A percentile compares a stretch with the other conserved stretches of the same genome.
Evolutionary conservation across 306 rosid species (phyloP).

Genomic region (Lathyrus oleraceus): DNA sequence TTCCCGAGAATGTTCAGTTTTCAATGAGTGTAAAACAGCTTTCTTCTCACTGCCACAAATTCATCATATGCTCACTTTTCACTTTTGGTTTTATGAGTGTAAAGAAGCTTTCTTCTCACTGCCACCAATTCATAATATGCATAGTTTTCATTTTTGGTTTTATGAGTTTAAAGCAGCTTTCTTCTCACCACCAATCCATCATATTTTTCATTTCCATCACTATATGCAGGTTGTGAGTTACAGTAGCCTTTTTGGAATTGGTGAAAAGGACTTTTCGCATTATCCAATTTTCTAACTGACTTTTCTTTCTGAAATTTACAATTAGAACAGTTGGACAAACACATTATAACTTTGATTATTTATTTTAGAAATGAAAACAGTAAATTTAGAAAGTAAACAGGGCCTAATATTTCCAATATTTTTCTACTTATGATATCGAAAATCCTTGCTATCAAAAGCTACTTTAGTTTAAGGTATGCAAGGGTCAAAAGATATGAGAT

Average conservation of each 20-base stretch:
- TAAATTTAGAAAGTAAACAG: not conserved
- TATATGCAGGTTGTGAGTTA: not conserved
- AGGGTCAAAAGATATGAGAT: constrained; percentile 16
- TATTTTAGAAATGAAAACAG: not conserved
- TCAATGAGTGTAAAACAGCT: not conserved
- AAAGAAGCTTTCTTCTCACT: not conserved
- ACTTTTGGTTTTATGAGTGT: not conserved
- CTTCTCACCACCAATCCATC: not conserved
- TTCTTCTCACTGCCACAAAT: not conserved
- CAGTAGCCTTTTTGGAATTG: not conserved
- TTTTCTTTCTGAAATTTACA: not conserved
- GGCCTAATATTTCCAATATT: not conserved
- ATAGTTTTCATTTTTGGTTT: not conserved
- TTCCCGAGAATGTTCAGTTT: not conserved
- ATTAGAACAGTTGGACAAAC: not conserved
- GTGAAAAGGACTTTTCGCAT: not conserved
- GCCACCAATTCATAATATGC: not conserved
- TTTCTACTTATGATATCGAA: constrained; percentile 15
- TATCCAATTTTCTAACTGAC: not conserved
- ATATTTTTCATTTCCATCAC: not conserved
- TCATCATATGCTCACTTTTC: not conserved
- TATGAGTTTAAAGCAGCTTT: not conserved
- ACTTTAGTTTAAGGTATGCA: constrained; percentile 9
- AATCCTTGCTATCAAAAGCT: constrained; percentile 20
- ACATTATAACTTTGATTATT: not conserved